A percentile compares a stretch with the other conserved stretches of the same genome.
Conservation (phyloP, 2,329 filamentous ascomycete genomes). For the Elsinoe australis region DNA sequence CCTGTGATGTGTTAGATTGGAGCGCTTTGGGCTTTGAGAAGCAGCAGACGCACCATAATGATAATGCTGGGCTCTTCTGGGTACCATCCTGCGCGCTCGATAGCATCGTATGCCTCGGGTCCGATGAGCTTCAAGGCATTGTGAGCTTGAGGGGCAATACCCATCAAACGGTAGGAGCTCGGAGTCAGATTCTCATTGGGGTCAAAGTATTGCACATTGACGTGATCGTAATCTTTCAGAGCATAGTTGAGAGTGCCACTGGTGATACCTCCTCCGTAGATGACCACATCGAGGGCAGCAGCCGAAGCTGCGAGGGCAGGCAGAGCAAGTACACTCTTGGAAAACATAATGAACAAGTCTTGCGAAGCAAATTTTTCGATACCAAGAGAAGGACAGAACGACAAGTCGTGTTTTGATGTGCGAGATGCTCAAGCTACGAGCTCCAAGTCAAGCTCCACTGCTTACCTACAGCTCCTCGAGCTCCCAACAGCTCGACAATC, state of each 20-base stretch:
- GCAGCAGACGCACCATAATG: slow-evolving; percentile 5
- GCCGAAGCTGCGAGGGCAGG: slow-evolving; percentile 9
- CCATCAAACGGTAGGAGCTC: slow-evolving; percentile 16
- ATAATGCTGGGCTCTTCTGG: slow-evolving; percentile 17
- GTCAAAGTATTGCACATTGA: slow-evolving; percentile 18
- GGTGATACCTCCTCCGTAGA: slow-evolving; percentile 17
- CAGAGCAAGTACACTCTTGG: slow-evolving; percentile 12
- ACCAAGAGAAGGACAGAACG: slow-evolving; percentile 9
- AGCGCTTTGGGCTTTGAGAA: background rate
- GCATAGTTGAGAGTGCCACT: slow-evolving; percentile 17
- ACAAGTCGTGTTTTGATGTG: background rate
- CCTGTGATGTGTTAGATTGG: slow-evolving; percentile 3
- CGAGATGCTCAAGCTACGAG: slow-evolving; percentile 3
- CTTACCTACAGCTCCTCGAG: background rate
- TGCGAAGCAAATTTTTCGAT: background rate
- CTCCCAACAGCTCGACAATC: slow-evolving; percentile 4
- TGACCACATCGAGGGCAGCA: slow-evolving; percentile 14
- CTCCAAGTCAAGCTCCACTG: background rate
- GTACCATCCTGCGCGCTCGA: slow-evolving; percentile 17
- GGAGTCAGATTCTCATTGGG: slow-evolving; percentile 16
- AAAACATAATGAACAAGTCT: slow-evolving; percentile 13
- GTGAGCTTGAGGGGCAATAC: slow-evolving; percentile 16
- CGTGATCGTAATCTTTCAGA: slow-evolving; percentile 17
- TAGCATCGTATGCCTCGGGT: slow-evolving; percentile 12
- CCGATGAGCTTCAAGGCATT: slow-evolving; percentile 17